A percentile compares a stretch with the other conserved stretches of the same genome.
Evolutionary conservation across 179 eudicot genomes (phyloP).

Genomic region (Actinidia arguta): DNA sequence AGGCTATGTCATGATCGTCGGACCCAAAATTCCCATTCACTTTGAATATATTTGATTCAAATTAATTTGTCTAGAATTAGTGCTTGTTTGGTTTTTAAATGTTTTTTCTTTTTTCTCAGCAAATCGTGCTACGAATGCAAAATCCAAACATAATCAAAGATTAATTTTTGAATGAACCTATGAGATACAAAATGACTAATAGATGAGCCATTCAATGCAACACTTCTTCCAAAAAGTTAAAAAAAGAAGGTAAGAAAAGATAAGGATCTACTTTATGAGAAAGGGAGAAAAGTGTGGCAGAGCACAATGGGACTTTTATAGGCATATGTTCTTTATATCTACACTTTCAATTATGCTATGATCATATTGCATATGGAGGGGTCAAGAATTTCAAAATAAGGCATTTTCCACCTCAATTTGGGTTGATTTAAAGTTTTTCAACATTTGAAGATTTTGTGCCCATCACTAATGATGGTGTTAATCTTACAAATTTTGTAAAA

Average conservation of each 20-base stretch:
- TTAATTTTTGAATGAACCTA: not conserved
- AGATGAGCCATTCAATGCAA: not conserved
- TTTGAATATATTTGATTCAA: not conserved
- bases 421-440: no score
- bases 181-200: not conserved
- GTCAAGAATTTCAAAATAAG: no score
- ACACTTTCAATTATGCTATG: conserved; percentile 3
- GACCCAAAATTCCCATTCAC: not conserved
- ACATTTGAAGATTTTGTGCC: no score
- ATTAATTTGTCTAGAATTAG: not conserved
- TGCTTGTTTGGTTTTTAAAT: no score
- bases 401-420: no score
- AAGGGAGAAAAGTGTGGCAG: not conserved
- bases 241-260: conserved; percentile 7
- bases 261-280: not conserved
- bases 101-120: no score
- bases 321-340: not conserved
- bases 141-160: not conserved
- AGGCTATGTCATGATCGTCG: not conserved
- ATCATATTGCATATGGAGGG: conserved; percentile 24
- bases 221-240: not conserved
- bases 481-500: no score
- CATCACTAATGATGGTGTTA: no score
- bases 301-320: not conserved
- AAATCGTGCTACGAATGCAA: no score